Evolutionary conservation across 1,139 yeast species (phyloP), one percentile per base, ranked within the genome.

Genomic region (Zhuliangozyma blackwelliae): DNA sequence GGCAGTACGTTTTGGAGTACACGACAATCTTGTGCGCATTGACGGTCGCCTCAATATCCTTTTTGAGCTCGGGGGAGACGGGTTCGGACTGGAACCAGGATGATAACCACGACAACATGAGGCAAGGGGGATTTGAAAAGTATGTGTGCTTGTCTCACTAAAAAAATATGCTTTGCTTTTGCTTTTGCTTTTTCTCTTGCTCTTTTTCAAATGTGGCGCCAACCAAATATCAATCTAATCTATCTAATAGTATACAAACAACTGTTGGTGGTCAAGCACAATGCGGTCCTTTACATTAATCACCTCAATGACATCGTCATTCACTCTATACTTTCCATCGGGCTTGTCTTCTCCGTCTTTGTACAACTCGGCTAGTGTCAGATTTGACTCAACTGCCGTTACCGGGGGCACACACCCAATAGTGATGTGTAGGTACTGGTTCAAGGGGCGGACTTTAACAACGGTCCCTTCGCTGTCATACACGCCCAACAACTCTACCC

Each of bases 391-490:
- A 29, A 47, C 44, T 2, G 95, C 81, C 38, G 61, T 66, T 5
- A 76, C 67, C 0, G 63, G 59, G 5, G 63, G 51, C 5, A 65
- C 56, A 0, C 88, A 76, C 0, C 94, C 96, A 7, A 90, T 52
- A 0, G 98, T 90, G 25, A 90, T 75, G 55, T 92, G 98, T 0
- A 83, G 72, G 41, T 56, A 54, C 34, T 57, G 53, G 49, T 80
- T 85, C 2, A 72, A 59, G 5, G 57, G 41, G 40, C 51, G 51
- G 7, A 70, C 47, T 0, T 52, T 42, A 7, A 46, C 45, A 1
- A 45, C 43, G 1, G 57, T 35, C 2, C 27, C 45, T 1, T 52
- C 57, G 6, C 46, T 38, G 25, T 63, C 55, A 11, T 40, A 46
- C 7, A 71, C 50, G 10, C 48, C 46, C 1, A 54, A 29, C 3